These are phyloP conservation scores for Akanthomyces uredinophilus DNA, from an alignment of 2,329 filamentous ascomycete genomes.

Conservation along the genomic window DNA sequence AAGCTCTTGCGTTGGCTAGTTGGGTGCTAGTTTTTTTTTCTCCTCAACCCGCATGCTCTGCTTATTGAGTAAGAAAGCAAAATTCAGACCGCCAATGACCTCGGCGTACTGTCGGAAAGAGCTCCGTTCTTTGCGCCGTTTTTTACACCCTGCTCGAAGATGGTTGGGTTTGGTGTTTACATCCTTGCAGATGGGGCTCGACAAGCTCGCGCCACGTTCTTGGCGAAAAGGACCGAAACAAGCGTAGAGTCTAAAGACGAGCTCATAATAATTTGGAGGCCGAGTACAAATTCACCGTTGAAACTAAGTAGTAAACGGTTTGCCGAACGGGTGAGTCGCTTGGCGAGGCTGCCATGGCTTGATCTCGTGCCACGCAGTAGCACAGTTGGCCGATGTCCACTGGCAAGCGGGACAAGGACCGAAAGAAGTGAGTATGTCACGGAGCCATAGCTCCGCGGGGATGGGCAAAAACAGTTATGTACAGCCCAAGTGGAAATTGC, in stretches of 20 bases:
- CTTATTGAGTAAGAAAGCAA: neutral
- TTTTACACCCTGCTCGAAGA: neutral
- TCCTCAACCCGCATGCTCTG: neutral
- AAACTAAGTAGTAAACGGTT: neutral
- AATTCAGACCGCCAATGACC: neutral
- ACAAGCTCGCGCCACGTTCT: slow-evolving; percentile 4
- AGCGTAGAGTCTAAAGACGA: neutral
- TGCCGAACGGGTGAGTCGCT: slow-evolving; percentile 1
- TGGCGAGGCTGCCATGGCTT: neutral
- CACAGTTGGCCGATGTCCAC: neutral
- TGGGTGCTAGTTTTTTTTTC: neutral
- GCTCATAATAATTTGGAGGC: neutral
- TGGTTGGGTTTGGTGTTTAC: neutral
- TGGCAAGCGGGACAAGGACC: neutral
- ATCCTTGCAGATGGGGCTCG: neutral
- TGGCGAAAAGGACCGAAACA: neutral
- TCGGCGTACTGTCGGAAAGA: neutral
- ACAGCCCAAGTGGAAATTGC: neutral
- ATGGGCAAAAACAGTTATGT: neutral
- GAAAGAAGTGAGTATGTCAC: neutral
- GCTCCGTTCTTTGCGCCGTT: neutral
- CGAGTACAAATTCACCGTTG: neutral
- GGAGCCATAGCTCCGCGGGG: neutral
- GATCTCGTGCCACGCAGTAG: neutral
- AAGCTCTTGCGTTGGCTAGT: neutral